Evolutionary conservation across 306 rosid species (phyloP), one percentile per base, ranked within the genome.

Genomic region (Citrullus mucosospermus): DNA sequence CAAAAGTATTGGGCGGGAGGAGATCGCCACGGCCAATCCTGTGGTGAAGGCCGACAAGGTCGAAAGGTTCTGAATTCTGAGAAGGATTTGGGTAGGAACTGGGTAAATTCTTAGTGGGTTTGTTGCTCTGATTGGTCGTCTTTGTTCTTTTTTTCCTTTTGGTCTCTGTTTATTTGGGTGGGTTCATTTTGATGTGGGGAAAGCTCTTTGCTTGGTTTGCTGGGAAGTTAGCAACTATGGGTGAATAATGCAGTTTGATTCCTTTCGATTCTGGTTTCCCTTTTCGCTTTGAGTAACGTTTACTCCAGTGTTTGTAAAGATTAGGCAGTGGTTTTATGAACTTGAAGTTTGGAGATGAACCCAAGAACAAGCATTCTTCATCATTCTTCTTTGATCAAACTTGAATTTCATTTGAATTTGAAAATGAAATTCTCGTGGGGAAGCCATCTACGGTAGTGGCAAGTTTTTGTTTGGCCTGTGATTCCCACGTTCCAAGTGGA

Each of bases 1-100:
- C 87, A 86, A 81, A 73, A 22, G 2, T 8, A 12, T 9, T 6
- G 91, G 81, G 0, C 89, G 90, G 18, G 89, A 90, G 4, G 87
- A 73, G 3, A 88, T 90, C 74, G 79, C 88, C 8, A 84, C 79
- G 82, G 86, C 82, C 3, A 90, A 90, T 72, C 94, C 94, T 0
- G 50, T 82, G 12, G 77, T 90, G 5, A 90, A 85, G 79, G 79
- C 86, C 4, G 85, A 85, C 53, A 90, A 90, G 80, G 2, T 90
- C 0, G 43, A 80, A 1, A 85, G 77, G 82, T 57, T 85, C 69
- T 75, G 59, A 79, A 4, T 55, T 51, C 6, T 48, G 17, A 48
- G 76, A 8, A 57, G 32, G 32, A 51, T 22, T 32, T 28, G n/a
- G 22, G 16, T 10, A 12, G n/a, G 46, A 60, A 60, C 8, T 62